Conservation (phyloP, 768 basidiomycete genomes). For the Lentinula lateritia region DNA sequence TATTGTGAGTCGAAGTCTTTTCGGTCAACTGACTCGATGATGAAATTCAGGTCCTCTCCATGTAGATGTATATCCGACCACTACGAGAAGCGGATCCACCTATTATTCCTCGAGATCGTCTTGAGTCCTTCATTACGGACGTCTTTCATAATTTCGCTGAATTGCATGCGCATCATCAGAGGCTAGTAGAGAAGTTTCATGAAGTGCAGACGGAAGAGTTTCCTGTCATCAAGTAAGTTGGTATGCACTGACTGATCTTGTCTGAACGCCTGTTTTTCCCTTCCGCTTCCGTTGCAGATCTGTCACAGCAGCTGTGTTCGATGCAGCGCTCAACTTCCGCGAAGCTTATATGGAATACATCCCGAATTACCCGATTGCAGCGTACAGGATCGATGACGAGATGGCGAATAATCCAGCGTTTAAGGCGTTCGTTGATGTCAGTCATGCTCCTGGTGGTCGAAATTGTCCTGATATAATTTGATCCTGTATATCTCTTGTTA, state of each 20-base stretch:
- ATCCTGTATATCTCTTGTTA: no score
- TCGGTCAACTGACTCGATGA: no score
- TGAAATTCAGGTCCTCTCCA: background rate
- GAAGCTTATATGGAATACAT: slow-evolving; percentile 92
- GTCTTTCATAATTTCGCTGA: slow-evolving; percentile 87
- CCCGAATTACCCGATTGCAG: slow-evolving; percentile 89
- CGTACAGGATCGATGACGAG: slow-evolving; percentile 84
- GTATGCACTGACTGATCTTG: background rate
- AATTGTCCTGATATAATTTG: no score
- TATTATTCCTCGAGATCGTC: slow-evolving; percentile 63
- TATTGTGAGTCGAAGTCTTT: slow-evolving; percentile 38
- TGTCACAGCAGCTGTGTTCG: slow-evolving; percentile 79
- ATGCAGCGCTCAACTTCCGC: slow-evolving; percentile 89
- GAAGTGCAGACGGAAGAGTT: slow-evolving; percentile 87
- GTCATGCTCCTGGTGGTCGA: slow-evolving; percentile 14
- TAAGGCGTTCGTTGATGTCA: slow-evolving; percentile 75
- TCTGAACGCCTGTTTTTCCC: background rate
- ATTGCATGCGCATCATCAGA: slow-evolving; percentile 67
- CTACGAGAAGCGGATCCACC: slow-evolving; percentile 69
- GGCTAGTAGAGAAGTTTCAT: slow-evolving; percentile 74
- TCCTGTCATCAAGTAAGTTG: slow-evolving; percentile 57
- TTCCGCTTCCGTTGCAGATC: background rate
- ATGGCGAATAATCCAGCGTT: slow-evolving; percentile 78
- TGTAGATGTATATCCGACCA: slow-evolving; percentile 77
- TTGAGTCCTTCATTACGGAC: slow-evolving; percentile 76